Evolutionary conservation across 2,329 filamentous ascomycete species (phyloP), one percentile per base, ranked within the genome.

Genomic region (Drechslera avenae): DNA sequence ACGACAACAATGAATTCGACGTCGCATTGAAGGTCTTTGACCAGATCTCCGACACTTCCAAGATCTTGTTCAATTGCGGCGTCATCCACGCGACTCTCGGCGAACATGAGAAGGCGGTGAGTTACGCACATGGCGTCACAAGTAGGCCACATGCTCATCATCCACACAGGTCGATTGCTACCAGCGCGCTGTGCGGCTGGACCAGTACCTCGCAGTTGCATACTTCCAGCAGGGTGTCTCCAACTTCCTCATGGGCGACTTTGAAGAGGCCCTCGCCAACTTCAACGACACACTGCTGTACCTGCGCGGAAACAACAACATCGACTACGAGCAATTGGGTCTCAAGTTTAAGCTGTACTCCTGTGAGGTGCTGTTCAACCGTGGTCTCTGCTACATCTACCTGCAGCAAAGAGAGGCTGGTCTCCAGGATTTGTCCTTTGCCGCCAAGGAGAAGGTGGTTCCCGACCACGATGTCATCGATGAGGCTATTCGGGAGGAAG

Each of bases 161-260:
- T 21, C 57, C 57, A 46, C 46, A 13, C 66, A 97, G 92, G 90
- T 99, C 61, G 89, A 96, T 75, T 94, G 87, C 75, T 99, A 97
- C 73, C 92, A 97, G 78, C 86, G 89, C 72, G 92, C 94, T 40
- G 89, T 96, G 64, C 83, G 86, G 58, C 82, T 97, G 50, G 94
- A 99, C 69, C 89, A 94, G 71, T 99, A 97, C 71, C 88, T 99
- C 37, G 94, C 94, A 50, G 91, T 99, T 51, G 93, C 94, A 52
- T 97, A 97, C 74, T 99, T 99, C 74, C 94, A 99, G 71, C 91
- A 97, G 75, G 94, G 94, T 35, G 94, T 99, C 14, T 97, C 94
- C 47, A 99, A 97, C 73, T 99, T 99, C 75, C 80, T 99, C 41
- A 85, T 97, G 47, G 93, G 93, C 52, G 94, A 99, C 72, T 97